These are phyloP conservation scores for Zoysia pacifica DNA, from an alignment of 176 grass and related monocot species.

Conservation along the genomic window DNA sequence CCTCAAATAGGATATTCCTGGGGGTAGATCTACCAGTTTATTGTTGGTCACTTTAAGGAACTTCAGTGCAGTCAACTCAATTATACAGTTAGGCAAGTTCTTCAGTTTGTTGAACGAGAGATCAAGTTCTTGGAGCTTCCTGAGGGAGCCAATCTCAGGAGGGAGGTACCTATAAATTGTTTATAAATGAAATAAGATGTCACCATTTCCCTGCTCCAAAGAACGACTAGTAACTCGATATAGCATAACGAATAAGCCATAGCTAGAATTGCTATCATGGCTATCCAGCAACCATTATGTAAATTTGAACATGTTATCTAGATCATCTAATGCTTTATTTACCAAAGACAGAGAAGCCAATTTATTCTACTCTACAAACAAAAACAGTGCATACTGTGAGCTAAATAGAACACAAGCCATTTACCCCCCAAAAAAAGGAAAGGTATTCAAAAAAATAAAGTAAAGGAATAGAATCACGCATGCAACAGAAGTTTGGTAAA, in stretches of 20 bases:
- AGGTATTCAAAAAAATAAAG: not conserved
- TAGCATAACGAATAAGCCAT: slow-evolving; percentile 8
- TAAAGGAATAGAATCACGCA: not conserved
- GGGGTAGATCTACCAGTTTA: slow-evolving; percentile 84
- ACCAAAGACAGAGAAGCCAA: not conserved
- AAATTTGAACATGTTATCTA: not conserved
- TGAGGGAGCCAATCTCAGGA: slow-evolving; percentile 81
- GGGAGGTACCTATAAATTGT: slow-evolving; percentile 78
- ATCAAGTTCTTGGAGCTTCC: slow-evolving; percentile 87
- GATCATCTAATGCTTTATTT: not conserved
- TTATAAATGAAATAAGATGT: slow-evolving; percentile 26
- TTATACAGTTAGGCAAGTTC: slow-evolving; percentile 82
- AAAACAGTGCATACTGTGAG: not conserved
- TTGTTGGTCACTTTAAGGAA: slow-evolving; percentile 91
- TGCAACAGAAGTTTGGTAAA: not conserved
- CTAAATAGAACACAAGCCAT: not conserved
- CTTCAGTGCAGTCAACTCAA: slow-evolving; percentile 60
- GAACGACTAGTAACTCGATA: slow-evolving; percentile 11
- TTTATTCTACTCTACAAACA: slow-evolving; percentile 11
- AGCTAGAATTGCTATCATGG: not conserved
- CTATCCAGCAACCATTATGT: not conserved
- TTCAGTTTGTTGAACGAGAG: slow-evolving; percentile 98
- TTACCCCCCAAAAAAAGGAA: not conserved
- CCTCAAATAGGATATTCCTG: slow-evolving; percentile 72
- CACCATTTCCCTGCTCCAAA: not conserved